phyloP scores from a whole-genome alignment of 805 yeast species.

The Monosporozyma siamensis region DNA sequence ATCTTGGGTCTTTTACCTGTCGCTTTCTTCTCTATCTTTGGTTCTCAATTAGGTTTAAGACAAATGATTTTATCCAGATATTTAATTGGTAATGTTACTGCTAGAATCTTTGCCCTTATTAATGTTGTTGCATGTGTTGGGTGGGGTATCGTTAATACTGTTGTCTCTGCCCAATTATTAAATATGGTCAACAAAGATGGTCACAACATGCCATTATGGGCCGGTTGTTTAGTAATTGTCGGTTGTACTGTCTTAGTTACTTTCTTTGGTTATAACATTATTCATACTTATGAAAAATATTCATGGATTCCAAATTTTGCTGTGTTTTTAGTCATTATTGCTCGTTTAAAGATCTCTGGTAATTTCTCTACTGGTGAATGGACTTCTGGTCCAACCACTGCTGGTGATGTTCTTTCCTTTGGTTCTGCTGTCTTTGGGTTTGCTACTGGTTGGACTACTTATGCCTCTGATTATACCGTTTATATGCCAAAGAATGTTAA shows the following conservation, averaged over 20 bases:
- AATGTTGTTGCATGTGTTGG: constrained; percentile 84
- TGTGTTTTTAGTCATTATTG: constrained; percentile 69
- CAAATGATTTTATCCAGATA: constrained; percentile 78
- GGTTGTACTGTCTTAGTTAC: constrained; percentile 61
- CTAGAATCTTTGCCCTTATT: constrained; percentile 67
- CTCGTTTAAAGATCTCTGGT: constrained; percentile 58
- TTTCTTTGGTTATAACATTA: constrained; percentile 74
- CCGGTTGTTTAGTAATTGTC: constrained; percentile 70
- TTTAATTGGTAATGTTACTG: constrained; percentile 64
- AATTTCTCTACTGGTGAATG: constrained; percentile 49
- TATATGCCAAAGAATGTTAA: constrained; percentile 66
- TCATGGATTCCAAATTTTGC: constrained; percentile 78
- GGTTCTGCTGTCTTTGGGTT: constrained; percentile 82
- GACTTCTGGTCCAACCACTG: constrained; percentile 52
- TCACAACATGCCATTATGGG: constrained; percentile 73
- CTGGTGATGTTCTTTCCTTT: constrained; percentile 68
- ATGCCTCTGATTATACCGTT: constrained; percentile 85
- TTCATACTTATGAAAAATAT: constrained; percentile 76
- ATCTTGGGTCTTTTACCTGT: constrained; percentile 68
- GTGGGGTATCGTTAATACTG: constrained; percentile 90
- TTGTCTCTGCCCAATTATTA: constrained; percentile 78
- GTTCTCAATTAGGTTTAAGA: constrained; percentile 77
- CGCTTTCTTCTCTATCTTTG: constrained; percentile 74
- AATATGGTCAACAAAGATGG: constrained; percentile 57
- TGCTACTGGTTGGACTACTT: constrained; percentile 92